Evolutionary conservation across 176 grass and related monocot genomes (phyloP), one percentile per base, ranked within the genome.

Genomic region (Carex pumila): DNA sequence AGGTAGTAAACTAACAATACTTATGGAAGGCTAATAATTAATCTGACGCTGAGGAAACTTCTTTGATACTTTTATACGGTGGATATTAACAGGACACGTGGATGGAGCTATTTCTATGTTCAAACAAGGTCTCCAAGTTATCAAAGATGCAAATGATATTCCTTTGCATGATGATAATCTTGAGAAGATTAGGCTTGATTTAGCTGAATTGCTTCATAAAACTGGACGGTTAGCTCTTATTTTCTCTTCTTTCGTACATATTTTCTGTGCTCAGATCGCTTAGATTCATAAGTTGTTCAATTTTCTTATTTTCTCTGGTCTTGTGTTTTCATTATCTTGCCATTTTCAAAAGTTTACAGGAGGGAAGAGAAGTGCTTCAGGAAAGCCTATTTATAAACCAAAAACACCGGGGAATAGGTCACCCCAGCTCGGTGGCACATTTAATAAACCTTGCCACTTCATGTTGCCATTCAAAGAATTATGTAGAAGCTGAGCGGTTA

Each of bases 151-250:
- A 54, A 81, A 89, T 54, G 80, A 85, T 50, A 89, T 85, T 69
- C 47, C 76, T 77, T 64, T 82, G 29, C 79, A 89, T 89, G 87
- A 89, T 58, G 31, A 82, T 85, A n/a, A 75, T 13, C n/a, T 89
- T 41, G 87, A 89, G 18, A 82, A 55, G 67, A 58, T 74, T 83
- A 89, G 45, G 67, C 80, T 49, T 85, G 78, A 89, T 60, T 89
- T 89, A 80, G 83, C 83, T 81, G 87, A 89, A 75, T 34, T 89
- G 58, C 87, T 89, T 65, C 87, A 89, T 82, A 63, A 11, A 62
- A 60, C 58, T 43, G 83, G 87, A 85, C 72, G 87, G 87, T 89
- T 81, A 82, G 18, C 18, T 69, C 31, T 65, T 61, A 37, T 25
- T 5, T 54, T 76, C 25, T 75, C 47, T 76, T 55, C 72, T 32